phyloP scores from a whole-genome alignment of 805 yeast genomes.

The Saccharomycopsis guyanensis region DNA sequence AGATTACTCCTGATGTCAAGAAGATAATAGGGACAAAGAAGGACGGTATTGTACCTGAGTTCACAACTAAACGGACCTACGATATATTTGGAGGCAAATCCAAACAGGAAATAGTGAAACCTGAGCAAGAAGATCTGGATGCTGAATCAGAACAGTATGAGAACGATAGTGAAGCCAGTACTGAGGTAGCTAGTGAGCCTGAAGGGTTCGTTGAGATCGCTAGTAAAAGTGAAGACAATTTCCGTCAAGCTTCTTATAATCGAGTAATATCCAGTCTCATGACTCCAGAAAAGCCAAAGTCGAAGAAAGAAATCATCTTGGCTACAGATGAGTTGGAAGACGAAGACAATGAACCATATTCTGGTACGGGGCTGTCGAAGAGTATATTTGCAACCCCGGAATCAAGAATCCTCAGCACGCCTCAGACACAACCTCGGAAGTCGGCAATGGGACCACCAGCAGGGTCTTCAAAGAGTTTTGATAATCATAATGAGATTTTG shows the following conservation, averaged over 20 bases:
- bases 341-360: background rate
- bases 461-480: background rate
- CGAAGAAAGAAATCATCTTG: background rate
- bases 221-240: conserved; percentile 5
- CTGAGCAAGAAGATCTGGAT: background rate
- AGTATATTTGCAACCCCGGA: conserved; percentile 3
- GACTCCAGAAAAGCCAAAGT: conserved; percentile 12
- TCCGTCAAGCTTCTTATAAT: background rate
- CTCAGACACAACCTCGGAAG: background rate
- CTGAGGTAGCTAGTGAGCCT: conserved; percentile 17
- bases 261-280: conserved; percentile 6
- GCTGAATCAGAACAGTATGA: conserved; percentile 6
- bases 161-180: conserved; percentile 17
- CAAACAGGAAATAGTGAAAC: background rate
- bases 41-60: conserved; percentile 1
- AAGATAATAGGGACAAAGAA: background rate
- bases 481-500: conserved; percentile 9
- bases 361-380: too few species aligned
- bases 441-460: background rate
- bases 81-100: background rate
- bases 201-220: conserved; percentile 8
- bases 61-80: conserved; percentile 9
- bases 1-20: background rate
- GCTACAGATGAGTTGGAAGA: background rate
- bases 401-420: background rate